Evolutionary conservation across 345 rosid species (phyloP).

Genomic region (Rubroshorea leprosula): DNA sequence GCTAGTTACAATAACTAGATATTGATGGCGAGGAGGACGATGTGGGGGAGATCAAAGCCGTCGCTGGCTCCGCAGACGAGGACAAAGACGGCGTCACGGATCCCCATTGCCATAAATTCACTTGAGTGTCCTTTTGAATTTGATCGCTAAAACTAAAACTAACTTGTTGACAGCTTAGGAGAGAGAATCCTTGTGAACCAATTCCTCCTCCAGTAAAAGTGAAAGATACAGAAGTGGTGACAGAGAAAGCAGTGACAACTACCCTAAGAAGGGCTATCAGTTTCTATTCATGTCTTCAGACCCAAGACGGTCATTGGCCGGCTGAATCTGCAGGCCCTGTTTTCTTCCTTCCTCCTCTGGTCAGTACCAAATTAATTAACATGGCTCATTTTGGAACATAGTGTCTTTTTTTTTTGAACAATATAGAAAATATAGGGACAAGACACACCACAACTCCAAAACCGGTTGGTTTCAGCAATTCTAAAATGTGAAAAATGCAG

Average conservation of each 20-base stretch:
- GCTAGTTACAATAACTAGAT: too few species aligned
- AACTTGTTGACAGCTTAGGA: slow-evolving; percentile 36
- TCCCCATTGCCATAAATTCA: too few species aligned
- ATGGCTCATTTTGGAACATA: too few species aligned
- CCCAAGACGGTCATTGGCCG: slow-evolving; percentile 73
- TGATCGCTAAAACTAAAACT: too few species aligned
- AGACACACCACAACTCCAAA: too few species aligned
- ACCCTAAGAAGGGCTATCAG: slow-evolving; percentile 42
- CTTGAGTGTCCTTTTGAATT: too few species aligned
- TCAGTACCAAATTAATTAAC: slow-evolving; percentile 2
- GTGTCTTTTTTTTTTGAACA: too few species aligned
- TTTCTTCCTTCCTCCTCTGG: slow-evolving; percentile 63
- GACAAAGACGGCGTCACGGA: too few species aligned
- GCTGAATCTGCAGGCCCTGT: slow-evolving; percentile 54
- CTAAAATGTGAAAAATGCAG: slow-evolving; percentile 24
- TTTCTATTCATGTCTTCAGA: slow-evolving; percentile 52
- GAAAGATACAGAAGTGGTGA: slow-evolving; percentile 24
- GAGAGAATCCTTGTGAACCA: slow-evolving; percentile 27
- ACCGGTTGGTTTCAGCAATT: background rate
- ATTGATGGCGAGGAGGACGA: too few species aligned
- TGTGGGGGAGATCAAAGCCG: too few species aligned
- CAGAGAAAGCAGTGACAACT: slow-evolving; percentile 28
- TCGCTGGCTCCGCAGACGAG: too few species aligned
- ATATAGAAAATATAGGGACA: too few species aligned
- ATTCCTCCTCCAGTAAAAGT: slow-evolving; percentile 36